A percentile compares a stretch with the other conserved stretches of the same genome.
These are phyloP conservation scores for Fonsecaea monophora DNA, from an alignment of 2,329 filamentous ascomycete genomes.

Conservation along the genomic window DNA sequence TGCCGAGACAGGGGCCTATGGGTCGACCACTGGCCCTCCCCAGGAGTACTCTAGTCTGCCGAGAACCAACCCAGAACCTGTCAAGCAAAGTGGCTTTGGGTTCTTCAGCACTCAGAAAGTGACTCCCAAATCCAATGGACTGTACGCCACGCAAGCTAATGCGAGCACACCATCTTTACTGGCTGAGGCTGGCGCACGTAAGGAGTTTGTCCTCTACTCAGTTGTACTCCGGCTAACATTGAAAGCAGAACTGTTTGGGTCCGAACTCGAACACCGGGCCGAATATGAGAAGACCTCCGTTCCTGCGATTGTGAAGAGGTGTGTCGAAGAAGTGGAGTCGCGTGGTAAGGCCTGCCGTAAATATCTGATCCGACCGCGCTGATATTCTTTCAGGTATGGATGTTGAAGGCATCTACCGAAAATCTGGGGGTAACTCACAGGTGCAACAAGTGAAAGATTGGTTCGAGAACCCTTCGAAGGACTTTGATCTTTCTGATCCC, in stretches of 20 bases:
- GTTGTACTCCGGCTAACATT: conserved; percentile 22
- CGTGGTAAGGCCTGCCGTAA: conserved; percentile 63
- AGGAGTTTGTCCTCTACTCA: conserved; percentile 32
- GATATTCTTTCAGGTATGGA: conserved; percentile 70
- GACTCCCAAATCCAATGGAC: conserved; percentile 43
- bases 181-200: conserved; percentile 50
- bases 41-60: conserved; percentile 43
- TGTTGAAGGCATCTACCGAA: conserved; percentile 95
- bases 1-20: conserved; percentile 72
- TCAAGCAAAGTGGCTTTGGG: conserved; percentile 67
- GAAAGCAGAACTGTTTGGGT: conserved; percentile 74
- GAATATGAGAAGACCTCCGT: conserved; percentile 89
- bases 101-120: conserved; percentile 68
- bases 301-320: conserved; percentile 86
- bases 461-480: conserved; percentile 76
- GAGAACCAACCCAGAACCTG: conserved; percentile 48
- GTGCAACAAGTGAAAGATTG: conserved; percentile 89
- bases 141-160: conserved; percentile 49
- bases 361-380: conserved; percentile 9
- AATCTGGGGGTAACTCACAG: conserved; percentile 90
- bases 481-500: conserved; percentile 91
- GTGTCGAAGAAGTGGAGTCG: conserved; percentile 94
- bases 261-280: conserved; percentile 82
- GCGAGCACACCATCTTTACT: conserved; percentile 52
- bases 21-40: conserved; percentile 53